These are phyloP conservation scores for Dictyostelium firmibasis DNA, from an alignment of 78 protist genomes.

Conservation along the genomic window DNA sequence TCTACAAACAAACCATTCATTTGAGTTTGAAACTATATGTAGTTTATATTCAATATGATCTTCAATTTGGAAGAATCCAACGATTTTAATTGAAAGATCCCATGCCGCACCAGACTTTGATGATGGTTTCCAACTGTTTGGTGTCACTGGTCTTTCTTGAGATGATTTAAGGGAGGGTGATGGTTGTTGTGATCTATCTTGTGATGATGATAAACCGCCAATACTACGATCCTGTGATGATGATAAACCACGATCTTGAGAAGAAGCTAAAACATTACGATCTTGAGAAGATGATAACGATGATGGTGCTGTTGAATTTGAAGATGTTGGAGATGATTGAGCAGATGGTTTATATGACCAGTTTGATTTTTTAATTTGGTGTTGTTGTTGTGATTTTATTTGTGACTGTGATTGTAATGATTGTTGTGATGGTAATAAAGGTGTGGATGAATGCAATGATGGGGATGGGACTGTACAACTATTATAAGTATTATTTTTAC, in stretches of 20 bases:
- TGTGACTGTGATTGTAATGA: not conserved
- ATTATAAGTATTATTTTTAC: not conserved
- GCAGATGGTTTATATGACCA: constrained; percentile 20
- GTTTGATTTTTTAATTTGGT: not conserved
- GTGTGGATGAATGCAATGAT: not conserved
- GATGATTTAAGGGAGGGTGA: not conserved
- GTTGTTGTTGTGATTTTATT: not conserved
- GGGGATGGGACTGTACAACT: not conserved
- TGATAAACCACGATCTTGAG: not conserved
- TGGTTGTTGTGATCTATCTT: not conserved
- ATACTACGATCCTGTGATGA: not conserved
- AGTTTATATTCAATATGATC: constrained; percentile 49
- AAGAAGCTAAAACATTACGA: not conserved
- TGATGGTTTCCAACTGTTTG: constrained; percentile 44
- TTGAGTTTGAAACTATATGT: constrained; percentile 19
- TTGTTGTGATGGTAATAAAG: not conserved
- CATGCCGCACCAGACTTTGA: constrained; percentile 45
- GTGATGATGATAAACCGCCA: constrained; percentile 6
- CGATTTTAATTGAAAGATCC: constrained; percentile 33
- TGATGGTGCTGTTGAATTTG: not conserved
- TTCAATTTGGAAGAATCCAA: constrained; percentile 12
- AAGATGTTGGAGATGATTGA: not conserved
- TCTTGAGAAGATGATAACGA: not conserved
- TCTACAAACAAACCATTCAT: constrained; percentile 62
- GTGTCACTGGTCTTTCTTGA: not conserved